Percentiles rank a stretch among this genome's conserved stretches.
These are phyloP conservation scores for Suhomyces choctaworum DNA, from an alignment of 1,139 yeast species.

Conservation along the genomic window DNA sequence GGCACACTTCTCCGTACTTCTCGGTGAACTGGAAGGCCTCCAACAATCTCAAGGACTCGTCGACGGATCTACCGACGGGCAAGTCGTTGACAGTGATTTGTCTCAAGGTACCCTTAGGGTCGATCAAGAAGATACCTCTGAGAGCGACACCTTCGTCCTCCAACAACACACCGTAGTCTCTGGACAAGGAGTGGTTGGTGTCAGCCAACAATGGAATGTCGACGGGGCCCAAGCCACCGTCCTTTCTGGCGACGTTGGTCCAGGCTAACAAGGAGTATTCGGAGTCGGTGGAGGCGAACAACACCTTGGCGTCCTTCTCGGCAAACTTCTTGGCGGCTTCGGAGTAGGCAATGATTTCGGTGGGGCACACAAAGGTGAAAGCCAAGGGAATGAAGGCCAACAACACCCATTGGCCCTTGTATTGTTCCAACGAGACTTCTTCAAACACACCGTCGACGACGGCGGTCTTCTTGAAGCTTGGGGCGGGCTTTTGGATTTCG, in stretches of 20 bases:
- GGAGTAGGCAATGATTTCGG: constrained; percentile 97
- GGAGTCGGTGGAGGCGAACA: constrained; percentile 97
- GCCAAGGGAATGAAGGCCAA: constrained; percentile 98
- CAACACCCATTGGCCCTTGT: constrained; percentile 97
- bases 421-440: constrained; percentile 89
- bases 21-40: constrained; percentile 99
- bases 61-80: constrained; percentile 98
- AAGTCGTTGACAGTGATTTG: constrained; percentile 96
- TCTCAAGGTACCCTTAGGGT: constrained; percentile 92
- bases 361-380: constrained; percentile 98
- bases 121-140: constrained; percentile 97
- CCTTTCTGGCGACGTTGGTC: constrained; percentile 95
- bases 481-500: constrained; percentile 91
- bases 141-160: constrained; percentile 96
- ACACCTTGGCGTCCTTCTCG: constrained; percentile 82
- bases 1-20: constrained; percentile 97
- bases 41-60: constrained; percentile 93
- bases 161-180: constrained; percentile 94
- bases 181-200: constrained; percentile 92
- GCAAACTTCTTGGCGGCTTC: constrained; percentile 89
- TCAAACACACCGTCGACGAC: constrained; percentile 94
- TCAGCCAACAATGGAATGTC: constrained; percentile 94
- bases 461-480: constrained; percentile 93
- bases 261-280: constrained; percentile 96
- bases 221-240: constrained; percentile 97